Evolutionary conservation across 1,284 basidiomycete species (phyloP), one percentile per base, ranked within the genome.

Genomic region (Cutaneotrichosporon mucoides): DNA sequence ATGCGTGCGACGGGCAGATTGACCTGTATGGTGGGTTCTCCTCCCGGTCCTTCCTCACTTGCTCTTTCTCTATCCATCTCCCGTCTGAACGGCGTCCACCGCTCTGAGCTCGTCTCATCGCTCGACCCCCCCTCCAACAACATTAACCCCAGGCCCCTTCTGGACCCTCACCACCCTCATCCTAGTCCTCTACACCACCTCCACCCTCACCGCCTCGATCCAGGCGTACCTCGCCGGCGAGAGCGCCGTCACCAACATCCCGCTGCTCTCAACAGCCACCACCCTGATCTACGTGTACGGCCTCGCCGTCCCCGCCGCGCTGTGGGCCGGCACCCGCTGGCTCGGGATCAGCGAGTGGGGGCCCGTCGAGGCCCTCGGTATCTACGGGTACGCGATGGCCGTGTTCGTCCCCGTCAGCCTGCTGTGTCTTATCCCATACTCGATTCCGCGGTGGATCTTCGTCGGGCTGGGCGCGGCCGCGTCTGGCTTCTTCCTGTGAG

Each of bases 101-200:
- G 92, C 89, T 24, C 85, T 96, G 46, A 89, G 24, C 87, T 1
- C 85, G 88, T 6, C 90, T 89, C 42, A 87, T 96, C 66, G 43
- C 43, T 16, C 16, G 16, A 10, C 44, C 4, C 10, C 36, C 37
- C 3, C 13, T 37, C 35, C 13, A 12, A n/a, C 15, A 4, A 16
- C 24, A 38, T 50, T 63, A 15, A 58, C 56, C 35, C 13, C 63
- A 80, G 92, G 93, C 1, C 92, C 93, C 0, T 96, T 97, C 80
- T 97, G 93, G 93, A 90, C 92, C 0, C 83, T 94, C 51, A 93
- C 92, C 0, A 95, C 92, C 1, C 84, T 96, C 64, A 88, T 95
- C 53, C 90, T 96, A 71, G 83, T 87, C 1, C 85, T 96, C 57
- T 96, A 93, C 80, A 85, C 94, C 59, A 93, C 89, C 38, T 94